phyloP scores from a whole-genome alignment of 139 green algal genomes.

The Chlorella sp. region DNA sequence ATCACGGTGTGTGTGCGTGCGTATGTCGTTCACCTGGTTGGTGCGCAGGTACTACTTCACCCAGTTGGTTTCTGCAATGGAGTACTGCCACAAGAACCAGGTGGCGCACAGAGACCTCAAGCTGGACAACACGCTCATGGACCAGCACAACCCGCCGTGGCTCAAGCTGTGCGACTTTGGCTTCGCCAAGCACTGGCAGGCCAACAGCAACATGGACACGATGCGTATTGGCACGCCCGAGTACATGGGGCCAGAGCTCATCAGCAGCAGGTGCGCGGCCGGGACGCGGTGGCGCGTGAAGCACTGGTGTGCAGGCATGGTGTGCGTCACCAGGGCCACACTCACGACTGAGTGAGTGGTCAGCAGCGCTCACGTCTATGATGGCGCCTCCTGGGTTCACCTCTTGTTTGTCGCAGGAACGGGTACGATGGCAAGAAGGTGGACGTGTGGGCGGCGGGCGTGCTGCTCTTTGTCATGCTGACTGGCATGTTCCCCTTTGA shows the following conservation, averaged over 20 bases:
- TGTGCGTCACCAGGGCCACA: no score
- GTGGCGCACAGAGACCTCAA: constrained; percentile 75
- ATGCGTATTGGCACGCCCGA: constrained; percentile 36
- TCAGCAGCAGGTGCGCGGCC: constrained; percentile 17
- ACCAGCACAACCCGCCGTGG: constrained; percentile 38
- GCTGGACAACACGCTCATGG: constrained; percentile 65
- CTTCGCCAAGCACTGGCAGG: constrained; percentile 55
- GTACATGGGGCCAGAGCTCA: constrained; percentile 43
- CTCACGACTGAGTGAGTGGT: not conserved
- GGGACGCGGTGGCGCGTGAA: not conserved
- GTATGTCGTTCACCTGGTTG: no score
- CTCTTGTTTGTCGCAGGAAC: constrained; percentile 25
- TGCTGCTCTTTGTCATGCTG: constrained; percentile 69
- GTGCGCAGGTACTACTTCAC: constrained; percentile 71
- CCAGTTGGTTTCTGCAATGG: constrained; percentile 77
- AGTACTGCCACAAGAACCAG: constrained; percentile 82
- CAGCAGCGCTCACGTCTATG: not conserved
- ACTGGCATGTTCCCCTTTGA: constrained; percentile 85
- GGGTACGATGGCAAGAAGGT: constrained; percentile 49
- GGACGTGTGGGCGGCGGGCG: constrained; percentile 51
- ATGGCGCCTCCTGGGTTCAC: no score
- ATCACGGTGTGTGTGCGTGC: no score
- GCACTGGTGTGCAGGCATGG: no score
- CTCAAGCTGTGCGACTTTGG: constrained; percentile 71
- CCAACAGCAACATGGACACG: constrained; percentile 56